These are phyloP conservation scores for Magnusiomyces sp. DNA, from an alignment of 1,139 yeast genomes.

Conservation along the genomic window DNA sequence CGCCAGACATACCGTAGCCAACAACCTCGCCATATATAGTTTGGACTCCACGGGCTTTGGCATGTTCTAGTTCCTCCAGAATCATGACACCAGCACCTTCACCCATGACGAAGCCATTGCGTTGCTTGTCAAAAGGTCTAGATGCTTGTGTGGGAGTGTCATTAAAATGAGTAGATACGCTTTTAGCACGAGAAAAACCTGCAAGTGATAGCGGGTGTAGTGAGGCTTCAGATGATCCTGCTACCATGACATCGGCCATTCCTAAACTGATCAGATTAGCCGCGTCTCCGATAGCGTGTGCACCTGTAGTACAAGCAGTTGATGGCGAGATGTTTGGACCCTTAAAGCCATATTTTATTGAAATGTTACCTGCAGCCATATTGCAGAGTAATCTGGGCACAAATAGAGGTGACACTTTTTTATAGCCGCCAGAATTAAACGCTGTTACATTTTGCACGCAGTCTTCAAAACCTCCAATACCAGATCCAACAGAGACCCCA, in stretches of 20 bases:
- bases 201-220: slow-evolving; percentile 82
- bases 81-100: slow-evolving; percentile 87
- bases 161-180: slow-evolving; percentile 57
- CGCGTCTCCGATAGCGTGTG: slow-evolving; percentile 92
- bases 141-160: slow-evolving; percentile 61
- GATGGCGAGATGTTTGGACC: slow-evolving; percentile 89
- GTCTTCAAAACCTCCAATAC: slow-evolving; percentile 85
- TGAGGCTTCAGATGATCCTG: slow-evolving; percentile 89
- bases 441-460: slow-evolving; percentile 50
- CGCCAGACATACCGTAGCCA: slow-evolving; percentile 90
- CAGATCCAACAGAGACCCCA: slow-evolving; percentile 89
- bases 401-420: slow-evolving; percentile 74
- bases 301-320: slow-evolving; percentile 96
- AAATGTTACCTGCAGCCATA: slow-evolving; percentile 92
- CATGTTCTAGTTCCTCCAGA: slow-evolving; percentile 72
- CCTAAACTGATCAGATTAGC: slow-evolving; percentile 68
- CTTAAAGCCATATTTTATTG: slow-evolving; percentile 62
- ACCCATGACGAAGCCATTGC: slow-evolving; percentile 86
- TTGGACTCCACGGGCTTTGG: slow-evolving; percentile 49
- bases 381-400: slow-evolving; percentile 77
- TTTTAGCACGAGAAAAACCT: slow-evolving; percentile 86
- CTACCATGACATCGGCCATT: slow-evolving; percentile 78
- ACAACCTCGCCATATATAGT: slow-evolving; percentile 66
- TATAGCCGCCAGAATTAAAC: slow-evolving; percentile 49
- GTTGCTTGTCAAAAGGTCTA: slow-evolving; percentile 71